phyloP scores from a whole-genome alignment of 1,284 basidiomycete genomes.

The Boletellus deceptivus region DNA sequence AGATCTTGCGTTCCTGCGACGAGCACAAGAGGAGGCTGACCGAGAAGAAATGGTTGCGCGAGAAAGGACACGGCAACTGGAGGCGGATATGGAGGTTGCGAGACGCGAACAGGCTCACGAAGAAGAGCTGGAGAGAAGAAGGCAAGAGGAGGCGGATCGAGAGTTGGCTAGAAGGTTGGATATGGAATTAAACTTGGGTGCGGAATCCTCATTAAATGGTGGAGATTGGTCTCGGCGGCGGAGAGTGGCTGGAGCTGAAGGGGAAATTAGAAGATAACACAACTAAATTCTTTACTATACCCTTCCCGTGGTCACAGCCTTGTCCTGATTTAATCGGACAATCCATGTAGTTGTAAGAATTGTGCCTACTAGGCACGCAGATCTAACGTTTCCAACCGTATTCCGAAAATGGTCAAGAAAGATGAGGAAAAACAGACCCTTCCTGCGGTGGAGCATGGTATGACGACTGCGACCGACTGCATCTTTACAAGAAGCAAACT shows the following conservation, averaged over 20 bases:
- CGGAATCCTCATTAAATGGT: constrained; percentile 2
- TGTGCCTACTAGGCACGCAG: too few species aligned
- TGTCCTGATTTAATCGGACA: not conserved
- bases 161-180: constrained; percentile 33
- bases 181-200: constrained; percentile 26
- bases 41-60: constrained; percentile 22
- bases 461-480: too few species aligned
- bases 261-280: not conserved
- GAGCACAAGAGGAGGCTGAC: constrained; percentile 32
- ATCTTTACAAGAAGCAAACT: too few species aligned
- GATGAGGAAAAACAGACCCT: too few species aligned
- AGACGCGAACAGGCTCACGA: constrained; percentile 39
- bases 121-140: constrained; percentile 35
- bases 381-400: too few species aligned
- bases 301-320: not conserved
- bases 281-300: not conserved
- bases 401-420: too few species aligned
- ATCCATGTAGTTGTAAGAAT: too few species aligned
- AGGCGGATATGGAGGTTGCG: constrained; percentile 32
- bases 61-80: constrained; percentile 30
- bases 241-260: not conserved
- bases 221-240: constrained; percentile 11
- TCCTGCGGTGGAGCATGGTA: too few species aligned
- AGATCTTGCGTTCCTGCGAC: constrained; percentile 28
- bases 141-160: constrained; percentile 35